phyloP scores from a whole-genome alignment of 1,139 yeast species.

The Hansenula lynferdii region DNA sequence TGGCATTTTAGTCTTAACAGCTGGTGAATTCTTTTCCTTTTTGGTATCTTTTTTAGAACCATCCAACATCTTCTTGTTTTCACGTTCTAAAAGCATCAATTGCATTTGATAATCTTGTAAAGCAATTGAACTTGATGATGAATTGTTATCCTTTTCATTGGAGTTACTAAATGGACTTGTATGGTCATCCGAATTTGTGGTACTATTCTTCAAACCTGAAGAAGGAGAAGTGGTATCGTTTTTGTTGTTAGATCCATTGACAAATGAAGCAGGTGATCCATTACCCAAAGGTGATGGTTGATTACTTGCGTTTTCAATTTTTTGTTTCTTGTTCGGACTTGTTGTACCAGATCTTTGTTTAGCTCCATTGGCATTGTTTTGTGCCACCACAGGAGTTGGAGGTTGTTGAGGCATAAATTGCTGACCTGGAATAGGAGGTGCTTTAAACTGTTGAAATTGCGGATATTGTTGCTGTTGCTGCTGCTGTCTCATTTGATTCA shows the following conservation, averaged over 20 bases:
- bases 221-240: slow-evolving; percentile 2
- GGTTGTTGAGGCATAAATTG: slow-evolving; percentile 5
- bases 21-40: slow-evolving; percentile 1
- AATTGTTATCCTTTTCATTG: slow-evolving; percentile 3
- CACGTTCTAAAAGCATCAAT: slow-evolving; percentile 64
- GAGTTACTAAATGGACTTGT: slow-evolving; percentile 13
- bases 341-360: slow-evolving; percentile 3
- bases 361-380: slow-evolving; percentile 2
- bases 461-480: slow-evolving; percentile 10
- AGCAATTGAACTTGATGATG: slow-evolving; percentile 26
- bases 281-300: slow-evolving; percentile 8
- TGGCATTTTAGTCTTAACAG: slow-evolving; percentile 14
- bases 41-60: slow-evolving; percentile 36
- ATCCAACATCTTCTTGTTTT: slow-evolving; percentile 55
- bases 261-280: not conserved
- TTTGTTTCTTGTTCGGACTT: slow-evolving; percentile 13
- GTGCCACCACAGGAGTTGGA: slow-evolving; percentile 5
- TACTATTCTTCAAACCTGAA: not conserved
- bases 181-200: not conserved
- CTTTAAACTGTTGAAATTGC: slow-evolving; percentile 8
- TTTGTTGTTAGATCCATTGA: slow-evolving; percentile 2
- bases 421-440: slow-evolving; percentile 4
- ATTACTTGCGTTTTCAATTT: slow-evolving; percentile 8
- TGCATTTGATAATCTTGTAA: slow-evolving; percentile 76
- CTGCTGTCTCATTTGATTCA: slow-evolving; percentile 47